Percentiles rank a stretch among this genome's conserved stretches.
Evolutionary conservation across 1,284 basidiomycete genomes (phyloP).

Genomic region (Rhodotorula mucilaginosa): DNA sequence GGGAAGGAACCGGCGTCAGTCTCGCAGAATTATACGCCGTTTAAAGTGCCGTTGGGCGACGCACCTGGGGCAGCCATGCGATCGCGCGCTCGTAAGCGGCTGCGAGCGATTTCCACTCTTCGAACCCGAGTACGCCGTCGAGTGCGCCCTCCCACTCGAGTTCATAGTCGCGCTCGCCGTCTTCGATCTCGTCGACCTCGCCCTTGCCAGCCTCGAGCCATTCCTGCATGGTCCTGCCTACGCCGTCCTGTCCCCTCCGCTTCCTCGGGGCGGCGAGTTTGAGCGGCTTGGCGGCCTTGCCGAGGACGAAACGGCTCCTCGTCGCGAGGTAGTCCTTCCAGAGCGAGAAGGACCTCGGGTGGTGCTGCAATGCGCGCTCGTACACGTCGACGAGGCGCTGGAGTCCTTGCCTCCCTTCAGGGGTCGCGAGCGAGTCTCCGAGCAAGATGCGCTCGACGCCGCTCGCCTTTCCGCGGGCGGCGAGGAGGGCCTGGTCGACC

Average conservation of each 20-base stretch:
- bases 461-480: conserved; percentile 55
- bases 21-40: background rate
- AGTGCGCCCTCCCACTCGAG: conserved; percentile 72
- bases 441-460: conserved; percentile 42
- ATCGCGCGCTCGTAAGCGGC: conserved; percentile 88
- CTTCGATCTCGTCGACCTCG: conserved; percentile 54
- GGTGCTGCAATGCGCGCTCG: conserved; percentile 83
- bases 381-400: conserved; percentile 65
- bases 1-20: conserved; percentile 8
- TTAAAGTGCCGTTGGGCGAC: conserved; percentile 44
- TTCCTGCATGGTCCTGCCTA: conserved; percentile 37
- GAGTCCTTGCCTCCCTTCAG: conserved; percentile 40
- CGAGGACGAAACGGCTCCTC: conserved; percentile 82
- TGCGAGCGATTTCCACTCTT: conserved; percentile 88
- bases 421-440: conserved; percentile 45
- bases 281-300: conserved; percentile 56
- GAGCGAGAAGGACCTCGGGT: conserved; percentile 85
- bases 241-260: conserved; percentile 51
- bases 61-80: conserved; percentile 85
- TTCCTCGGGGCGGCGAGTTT: conserved; percentile 51
- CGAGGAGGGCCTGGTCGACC: conserved; percentile 52
- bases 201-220: conserved; percentile 49
- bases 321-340: conserved; percentile 90
- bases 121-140: conserved; percentile 83
- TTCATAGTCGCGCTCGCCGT: conserved; percentile 56